phyloP scores from a whole-genome alignment of 176 grass and related monocot genomes.

The Saccharum spontaneum region DNA sequence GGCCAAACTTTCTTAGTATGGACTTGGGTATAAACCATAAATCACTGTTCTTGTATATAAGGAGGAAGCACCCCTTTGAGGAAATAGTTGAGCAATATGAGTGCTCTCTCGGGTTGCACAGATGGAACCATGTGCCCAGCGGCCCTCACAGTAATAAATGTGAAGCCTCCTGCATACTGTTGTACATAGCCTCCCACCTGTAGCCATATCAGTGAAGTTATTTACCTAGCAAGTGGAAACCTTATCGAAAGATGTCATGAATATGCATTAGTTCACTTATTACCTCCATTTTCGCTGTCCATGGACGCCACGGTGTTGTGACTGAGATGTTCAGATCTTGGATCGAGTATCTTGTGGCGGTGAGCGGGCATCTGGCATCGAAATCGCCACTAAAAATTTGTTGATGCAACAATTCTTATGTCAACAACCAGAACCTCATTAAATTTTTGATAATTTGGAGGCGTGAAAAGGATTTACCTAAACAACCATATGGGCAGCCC shows the following conservation, averaged over 20 bases:
- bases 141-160: conserved; percentile 49
- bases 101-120: conserved; percentile 43
- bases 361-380: conserved; percentile 38
- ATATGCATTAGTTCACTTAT: background rate
- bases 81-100: conserved; percentile 39
- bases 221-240: background rate
- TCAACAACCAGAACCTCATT: background rate
- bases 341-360: conserved; percentile 39
- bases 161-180: conserved; percentile 44
- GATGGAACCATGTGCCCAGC: conserved; percentile 58
- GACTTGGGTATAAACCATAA: background rate
- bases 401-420: background rate
- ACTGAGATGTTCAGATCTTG: conserved; percentile 29
- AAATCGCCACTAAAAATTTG: conserved; percentile 43
- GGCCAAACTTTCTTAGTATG: background rate
- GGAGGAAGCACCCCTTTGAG: conserved; percentile 46
- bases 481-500: conserved; percentile 45
- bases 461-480: conserved; percentile 27
- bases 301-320: conserved; percentile 52
- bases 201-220: background rate
- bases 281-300: conserved; percentile 45
- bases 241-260: background rate
- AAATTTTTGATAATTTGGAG: background rate
- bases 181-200: conserved; percentile 49
- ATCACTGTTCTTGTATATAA: background rate